These are phyloP conservation scores for Allodekkera sacchari DNA, from an alignment of 805 yeast genomes.

Conservation along the genomic window DNA sequence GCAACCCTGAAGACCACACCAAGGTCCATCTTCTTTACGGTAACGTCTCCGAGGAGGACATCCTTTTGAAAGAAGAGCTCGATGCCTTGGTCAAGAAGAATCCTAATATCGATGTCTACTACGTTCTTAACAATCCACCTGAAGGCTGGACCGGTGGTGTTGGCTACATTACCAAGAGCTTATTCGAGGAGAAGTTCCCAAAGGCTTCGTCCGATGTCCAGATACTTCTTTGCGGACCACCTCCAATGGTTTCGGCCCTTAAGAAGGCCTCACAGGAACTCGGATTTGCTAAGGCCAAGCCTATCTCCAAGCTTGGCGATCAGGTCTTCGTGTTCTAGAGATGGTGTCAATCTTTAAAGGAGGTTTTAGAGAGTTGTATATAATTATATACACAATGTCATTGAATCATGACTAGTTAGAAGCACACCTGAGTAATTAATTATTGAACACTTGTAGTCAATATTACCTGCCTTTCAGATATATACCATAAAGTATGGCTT, in stretches of 20 bases:
- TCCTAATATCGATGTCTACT: slow-evolving; percentile 58
- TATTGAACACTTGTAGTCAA: too few species aligned
- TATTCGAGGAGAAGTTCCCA: slow-evolving; percentile 58
- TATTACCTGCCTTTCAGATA: too few species aligned
- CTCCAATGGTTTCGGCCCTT: slow-evolving; percentile 80
- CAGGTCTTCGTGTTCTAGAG: slow-evolving; percentile 76
- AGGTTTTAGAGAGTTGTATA: neutral
- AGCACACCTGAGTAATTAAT: neutral
- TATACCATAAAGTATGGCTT: too few species aligned
- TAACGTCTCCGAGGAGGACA: slow-evolving; percentile 71
- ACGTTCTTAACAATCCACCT: slow-evolving; percentile 69
- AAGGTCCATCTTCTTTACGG: slow-evolving; percentile 72
- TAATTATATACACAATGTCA: neutral
- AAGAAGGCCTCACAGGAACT: slow-evolving; percentile 69
- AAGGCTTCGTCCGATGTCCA: slow-evolving; percentile 51
- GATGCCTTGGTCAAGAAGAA: slow-evolving; percentile 52
- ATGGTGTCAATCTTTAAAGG: neutral
- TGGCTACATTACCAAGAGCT: slow-evolving; percentile 76
- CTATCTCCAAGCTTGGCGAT: slow-evolving; percentile 84
- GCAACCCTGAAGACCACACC: slow-evolving; percentile 72
- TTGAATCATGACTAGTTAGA: neutral
- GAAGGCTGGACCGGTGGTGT: slow-evolving; percentile 66
- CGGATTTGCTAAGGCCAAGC: slow-evolving; percentile 79
- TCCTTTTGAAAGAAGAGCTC: slow-evolving; percentile 71
- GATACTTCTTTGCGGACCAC: slow-evolving; percentile 88